phyloP scores from a whole-genome alignment of 345 rosid species.

The Moricandia moricandioides region DNA sequence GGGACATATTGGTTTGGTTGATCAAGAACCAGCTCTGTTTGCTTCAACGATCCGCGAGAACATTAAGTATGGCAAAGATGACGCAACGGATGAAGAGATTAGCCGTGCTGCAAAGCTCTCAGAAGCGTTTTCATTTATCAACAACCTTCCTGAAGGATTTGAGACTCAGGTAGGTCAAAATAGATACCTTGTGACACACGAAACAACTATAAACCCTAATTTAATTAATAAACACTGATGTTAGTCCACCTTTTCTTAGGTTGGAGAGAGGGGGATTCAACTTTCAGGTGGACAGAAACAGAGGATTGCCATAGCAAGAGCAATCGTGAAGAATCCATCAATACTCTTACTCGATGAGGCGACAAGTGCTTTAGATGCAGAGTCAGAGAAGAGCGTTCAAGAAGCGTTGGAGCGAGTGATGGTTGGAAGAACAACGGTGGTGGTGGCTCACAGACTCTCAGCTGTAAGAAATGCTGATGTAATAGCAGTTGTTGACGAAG shows the following conservation, averaged over 20 bases:
- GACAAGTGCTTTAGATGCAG: constrained; percentile 91
- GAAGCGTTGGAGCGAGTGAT: constrained; percentile 90
- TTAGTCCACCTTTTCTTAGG: constrained; percentile 38
- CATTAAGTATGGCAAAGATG: constrained; percentile 82
- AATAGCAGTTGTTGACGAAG: constrained; percentile 74
- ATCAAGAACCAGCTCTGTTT: constrained; percentile 92
- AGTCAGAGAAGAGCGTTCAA: constrained; percentile 91
- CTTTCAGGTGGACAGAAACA: constrained; percentile 97
- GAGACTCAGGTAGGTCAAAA: constrained; percentile 74
- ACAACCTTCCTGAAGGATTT: constrained; percentile 84
- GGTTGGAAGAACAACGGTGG: constrained; percentile 88
- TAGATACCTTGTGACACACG: not conserved
- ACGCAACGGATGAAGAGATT: constrained; percentile 71
- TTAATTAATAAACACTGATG: not conserved
- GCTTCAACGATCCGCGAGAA: constrained; percentile 82
- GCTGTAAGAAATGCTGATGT: constrained; percentile 85
- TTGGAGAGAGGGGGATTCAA: constrained; percentile 92
- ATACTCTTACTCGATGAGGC: constrained; percentile 94
- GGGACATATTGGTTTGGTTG: constrained; percentile 81
- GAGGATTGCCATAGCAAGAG: constrained; percentile 87
- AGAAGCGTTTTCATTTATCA: constrained; percentile 75
- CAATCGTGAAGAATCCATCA: constrained; percentile 82
- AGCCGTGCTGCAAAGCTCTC: constrained; percentile 84
- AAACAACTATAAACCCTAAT: not conserved
- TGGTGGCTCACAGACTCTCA: constrained; percentile 92